These are phyloP conservation scores for Mycosarcoma maydis DNA, from an alignment of 1,284 basidiomycete genomes.

Conservation along the genomic window DNA sequence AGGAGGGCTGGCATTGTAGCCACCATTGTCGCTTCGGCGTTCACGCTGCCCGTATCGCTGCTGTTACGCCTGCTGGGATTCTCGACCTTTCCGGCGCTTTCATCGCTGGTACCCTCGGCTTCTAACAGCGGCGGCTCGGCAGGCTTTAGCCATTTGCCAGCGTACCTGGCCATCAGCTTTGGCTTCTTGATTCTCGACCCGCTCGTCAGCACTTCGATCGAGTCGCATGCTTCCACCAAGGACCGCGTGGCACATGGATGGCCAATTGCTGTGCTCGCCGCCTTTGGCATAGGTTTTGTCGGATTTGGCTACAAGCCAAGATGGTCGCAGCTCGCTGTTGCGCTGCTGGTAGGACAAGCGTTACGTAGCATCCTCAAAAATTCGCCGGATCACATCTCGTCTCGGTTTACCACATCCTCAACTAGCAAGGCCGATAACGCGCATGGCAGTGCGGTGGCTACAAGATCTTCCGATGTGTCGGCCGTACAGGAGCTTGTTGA, in stretches of 20 bases:
- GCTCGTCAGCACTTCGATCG: conserved; percentile 58
- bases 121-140: not conserved
- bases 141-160: conserved; percentile 48
- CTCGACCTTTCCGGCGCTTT: conserved; percentile 36
- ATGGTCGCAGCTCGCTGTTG: conserved; percentile 42
- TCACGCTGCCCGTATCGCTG: conserved; percentile 47
- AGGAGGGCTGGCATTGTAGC: conserved; percentile 60
- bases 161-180: conserved; percentile 58
- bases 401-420: conserved; percentile 39
- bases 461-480: conserved; percentile 33
- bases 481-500: conserved; percentile 40
- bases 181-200: conserved; percentile 58
- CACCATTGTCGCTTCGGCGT: conserved; percentile 44
- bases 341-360: conserved; percentile 51
- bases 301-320: conserved; percentile 50
- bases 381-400: conserved; percentile 55
- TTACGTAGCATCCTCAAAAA: conserved; percentile 56
- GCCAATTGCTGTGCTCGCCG: conserved; percentile 57
- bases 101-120: conserved; percentile 29
- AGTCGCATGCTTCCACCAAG: conserved; percentile 55
- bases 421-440: conserved; percentile 4
- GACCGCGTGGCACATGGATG: conserved; percentile 60
- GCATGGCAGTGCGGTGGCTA: not conserved
- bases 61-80: conserved; percentile 46
- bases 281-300: conserved; percentile 54